Base-by-base conservation (phyloP, 306 rosid genomes). In the Acacia melanoxylon region DNA sequence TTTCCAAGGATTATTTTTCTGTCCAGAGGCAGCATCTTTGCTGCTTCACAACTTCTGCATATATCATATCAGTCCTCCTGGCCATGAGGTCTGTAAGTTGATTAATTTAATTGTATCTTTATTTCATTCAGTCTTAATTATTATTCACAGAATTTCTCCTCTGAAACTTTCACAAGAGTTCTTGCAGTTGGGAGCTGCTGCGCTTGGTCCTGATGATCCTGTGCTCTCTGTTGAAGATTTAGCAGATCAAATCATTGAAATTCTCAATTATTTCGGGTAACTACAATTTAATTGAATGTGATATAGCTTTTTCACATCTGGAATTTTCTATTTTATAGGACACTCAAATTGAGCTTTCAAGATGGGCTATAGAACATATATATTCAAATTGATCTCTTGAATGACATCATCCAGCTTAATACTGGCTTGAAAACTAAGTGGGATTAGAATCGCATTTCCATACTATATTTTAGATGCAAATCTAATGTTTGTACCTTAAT, bases 151-250 rank as follows among this genome's bases (percentile, higher is more conserved):
- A 81, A 79, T 87, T 83, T 90, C 88, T 88, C 82, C 82, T 90
- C 77, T 86, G 98, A 86, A 90, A 81, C 88, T 87, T 84, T 88
- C 76, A 90, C 79, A 91, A 94, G 97, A 92, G 92, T 91, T 89
- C 85, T 86, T 94, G 93, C 97, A 94, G 98, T 94, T 94, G 78
- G 98, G 97, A 92, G 98, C 97, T 74, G 97, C 91, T 85, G 86
- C 86, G 19, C 86, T 92, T 90, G 89, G 91, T 92, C 80, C 80
- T 10, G 92, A 91, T 74, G 89, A 88, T 81, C 84, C 90, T 79
- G 49, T 78, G 56, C 98, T 87, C 78, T 94, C 97, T 48, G 91
- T 54, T 25, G 97, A 92, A 82, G 98, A 94, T 85, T 85, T 94
- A 74, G 98, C 98, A 72, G 97, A 94, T 85, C 97, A 94, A 87